These are phyloP conservation scores for Ganoderma multipileum DNA, from an alignment of 1,284 basidiomycete genomes.

Conservation along the genomic window DNA sequence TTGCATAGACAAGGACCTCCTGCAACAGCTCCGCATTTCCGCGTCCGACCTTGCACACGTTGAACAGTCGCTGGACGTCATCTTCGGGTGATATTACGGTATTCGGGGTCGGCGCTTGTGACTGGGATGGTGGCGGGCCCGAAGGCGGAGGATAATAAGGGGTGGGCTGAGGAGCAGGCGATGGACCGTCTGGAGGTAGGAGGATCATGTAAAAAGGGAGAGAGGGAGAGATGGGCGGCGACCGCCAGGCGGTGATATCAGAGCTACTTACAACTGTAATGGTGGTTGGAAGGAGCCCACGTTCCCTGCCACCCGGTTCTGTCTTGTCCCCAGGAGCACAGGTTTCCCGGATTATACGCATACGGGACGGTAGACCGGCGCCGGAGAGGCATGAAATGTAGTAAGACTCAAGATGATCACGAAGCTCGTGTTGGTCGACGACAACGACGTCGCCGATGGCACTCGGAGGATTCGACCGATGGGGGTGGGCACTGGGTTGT, in stretches of 20 bases:
- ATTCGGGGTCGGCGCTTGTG: conserved; percentile 3
- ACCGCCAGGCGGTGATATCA: conserved; percentile 14
- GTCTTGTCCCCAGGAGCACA: conserved; percentile 21
- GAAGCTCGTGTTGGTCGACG: conserved; percentile 16
- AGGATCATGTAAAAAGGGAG: conserved; percentile 29
- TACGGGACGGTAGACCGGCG: conserved; percentile 26
- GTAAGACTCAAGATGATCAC: conserved; percentile 15
- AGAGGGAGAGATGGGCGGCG: conserved; percentile 19
- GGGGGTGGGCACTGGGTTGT: not conserved
- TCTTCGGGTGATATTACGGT: conserved; percentile 63
- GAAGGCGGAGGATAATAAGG: conserved; percentile 15
- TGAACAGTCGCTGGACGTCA: conserved; percentile 75
- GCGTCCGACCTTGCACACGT: conserved; percentile 76
- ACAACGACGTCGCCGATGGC: conserved; percentile 13
- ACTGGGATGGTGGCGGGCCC: conserved; percentile 9
- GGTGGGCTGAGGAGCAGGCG: conserved; percentile 21
- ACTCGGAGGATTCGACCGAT: not conserved
- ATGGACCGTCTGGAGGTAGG: conserved; percentile 29
- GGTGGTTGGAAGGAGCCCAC: conserved; percentile 25
- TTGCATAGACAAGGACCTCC: conserved; percentile 68
- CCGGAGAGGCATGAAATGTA: conserved; percentile 25
- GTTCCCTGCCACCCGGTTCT: conserved; percentile 18
- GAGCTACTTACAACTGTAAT: conserved; percentile 24
- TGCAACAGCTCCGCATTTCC: conserved; percentile 74
- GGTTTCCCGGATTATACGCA: conserved; percentile 21